Evolutionary conservation across 2,329 filamentous ascomycete genomes (phyloP).

Genomic region (Metarhizium guizhouense): DNA sequence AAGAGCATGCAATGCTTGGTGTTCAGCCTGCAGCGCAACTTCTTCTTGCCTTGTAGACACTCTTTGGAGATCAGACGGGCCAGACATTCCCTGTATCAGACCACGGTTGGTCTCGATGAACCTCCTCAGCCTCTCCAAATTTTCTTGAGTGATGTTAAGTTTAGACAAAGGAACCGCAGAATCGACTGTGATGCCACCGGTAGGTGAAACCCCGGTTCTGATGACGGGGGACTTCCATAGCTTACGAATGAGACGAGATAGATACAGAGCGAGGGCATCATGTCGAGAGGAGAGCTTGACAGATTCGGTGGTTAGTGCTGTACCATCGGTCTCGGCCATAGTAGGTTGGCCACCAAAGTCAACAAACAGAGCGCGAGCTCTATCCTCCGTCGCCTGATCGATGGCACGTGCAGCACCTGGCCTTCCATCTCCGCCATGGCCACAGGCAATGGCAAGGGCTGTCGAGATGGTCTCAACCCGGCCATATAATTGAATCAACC

Average conservation of each 20-base stretch:
- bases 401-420: conserved; percentile 68
- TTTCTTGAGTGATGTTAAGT: conserved; percentile 68
- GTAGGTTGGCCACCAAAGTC: conserved; percentile 85
- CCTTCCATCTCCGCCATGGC: conserved; percentile 70
- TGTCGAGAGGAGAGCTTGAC: conserved; percentile 85
- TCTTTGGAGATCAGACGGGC: conserved; percentile 73
- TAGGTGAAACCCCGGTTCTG: conserved; percentile 37
- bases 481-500: conserved; percentile 79
- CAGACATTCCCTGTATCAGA: conserved; percentile 90
- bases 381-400: conserved; percentile 78
- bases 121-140: conserved; percentile 66
- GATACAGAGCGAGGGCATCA: conserved; percentile 78
- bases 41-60: conserved; percentile 81
- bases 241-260: conserved; percentile 77
- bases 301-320: conserved; percentile 64
- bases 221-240: conserved; percentile 81
- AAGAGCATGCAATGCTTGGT: conserved; percentile 81
- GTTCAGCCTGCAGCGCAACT: conserved; percentile 84
- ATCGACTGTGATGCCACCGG: conserved; percentile 52
- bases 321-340: conserved; percentile 68
- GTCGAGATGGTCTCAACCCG: conserved; percentile 83
- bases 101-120: conserved; percentile 84
- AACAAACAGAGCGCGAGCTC: conserved; percentile 79
- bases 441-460: conserved; percentile 88
- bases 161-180: conserved; percentile 62